Percentiles rank a stretch among this genome's conserved stretches.
Evolutionary conservation across 2,329 filamentous ascomycete genomes (phyloP).

Genomic region (Fusarium sp.): DNA sequence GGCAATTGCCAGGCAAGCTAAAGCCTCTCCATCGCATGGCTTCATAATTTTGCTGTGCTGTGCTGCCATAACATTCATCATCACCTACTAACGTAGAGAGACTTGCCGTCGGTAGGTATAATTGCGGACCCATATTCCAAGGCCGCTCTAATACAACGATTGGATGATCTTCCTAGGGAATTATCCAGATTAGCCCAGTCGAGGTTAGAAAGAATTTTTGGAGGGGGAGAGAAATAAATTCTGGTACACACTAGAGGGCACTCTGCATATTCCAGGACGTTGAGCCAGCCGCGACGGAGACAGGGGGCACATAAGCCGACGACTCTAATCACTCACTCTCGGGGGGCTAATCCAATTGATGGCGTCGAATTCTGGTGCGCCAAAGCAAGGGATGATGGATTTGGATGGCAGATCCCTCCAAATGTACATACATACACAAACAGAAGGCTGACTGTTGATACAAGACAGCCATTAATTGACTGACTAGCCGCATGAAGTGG

Average conservation of each 20-base stretch:
- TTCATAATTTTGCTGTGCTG: conserved; percentile 15
- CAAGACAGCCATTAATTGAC: conserved; percentile 8
- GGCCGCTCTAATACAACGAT: background rate
- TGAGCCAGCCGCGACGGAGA: conserved; percentile 31
- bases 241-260: conserved; percentile 21
- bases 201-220: conserved; percentile 5
- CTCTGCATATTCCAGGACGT: conserved; percentile 35
- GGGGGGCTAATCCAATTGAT: conserved; percentile 26
- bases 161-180: conserved; percentile 7
- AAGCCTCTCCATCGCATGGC: conserved; percentile 5
- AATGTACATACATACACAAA: background rate
- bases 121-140: conserved; percentile 9
- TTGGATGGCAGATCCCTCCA: conserved; percentile 27
- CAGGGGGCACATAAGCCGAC: conserved; percentile 39
- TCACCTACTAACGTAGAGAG: conserved; percentile 1
- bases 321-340: conserved; percentile 12
- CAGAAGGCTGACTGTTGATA: conserved; percentile 1
- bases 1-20: background rate
- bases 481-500: conserved; percentile 29
- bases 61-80: background rate
- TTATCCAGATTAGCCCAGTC: conserved; percentile 3
- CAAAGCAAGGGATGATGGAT: conserved; percentile 33
- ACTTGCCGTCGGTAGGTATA: conserved; percentile 6
- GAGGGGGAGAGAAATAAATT: conserved; percentile 11
- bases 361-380: conserved; percentile 33